A percentile compares a stretch with the other conserved stretches of the same genome.
These are phyloP conservation scores for Boletus subcaerulescens DNA, from an alignment of 768 basidiomycete genomes.

Conservation along the genomic window DNA sequence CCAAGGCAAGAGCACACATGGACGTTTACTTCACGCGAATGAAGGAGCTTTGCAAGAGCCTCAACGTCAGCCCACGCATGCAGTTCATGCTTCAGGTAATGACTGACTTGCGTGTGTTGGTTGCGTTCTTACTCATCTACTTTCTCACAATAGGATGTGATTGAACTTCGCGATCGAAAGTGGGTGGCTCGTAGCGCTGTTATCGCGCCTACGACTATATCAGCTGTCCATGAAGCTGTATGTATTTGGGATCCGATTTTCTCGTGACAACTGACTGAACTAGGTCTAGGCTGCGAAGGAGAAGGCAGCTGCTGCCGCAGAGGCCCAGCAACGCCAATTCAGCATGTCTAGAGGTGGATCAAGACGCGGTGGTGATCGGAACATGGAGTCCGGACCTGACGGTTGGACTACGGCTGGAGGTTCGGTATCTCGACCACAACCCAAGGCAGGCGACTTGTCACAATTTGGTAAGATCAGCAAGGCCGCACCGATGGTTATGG, in stretches of 20 bases:
- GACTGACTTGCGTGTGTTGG: conserved; percentile 7
- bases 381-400: conserved; percentile 65
- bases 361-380: conserved; percentile 75
- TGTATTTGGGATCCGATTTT: conserved; percentile 29
- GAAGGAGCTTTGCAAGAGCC: conserved; percentile 74
- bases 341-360: conserved; percentile 92
- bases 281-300: conserved; percentile 72
- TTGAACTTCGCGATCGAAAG: conserved; percentile 80
- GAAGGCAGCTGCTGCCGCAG: conserved; percentile 60
- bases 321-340: conserved; percentile 60
- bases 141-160: conserved; percentile 64
- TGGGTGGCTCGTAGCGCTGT: conserved; percentile 75
- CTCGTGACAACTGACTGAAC: conserved; percentile 1
- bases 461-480: conserved; percentile 86
- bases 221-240: conserved; percentile 84
- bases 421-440: conserved; percentile 49
- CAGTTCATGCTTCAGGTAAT: conserved; percentile 92
- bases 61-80: conserved; percentile 80
- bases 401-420: conserved; percentile 82
- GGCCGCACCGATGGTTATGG: conserved; percentile 70
- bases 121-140: not conserved
- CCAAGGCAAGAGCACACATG: conserved; percentile 81
- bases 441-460: conserved; percentile 83
- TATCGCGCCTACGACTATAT: conserved; percentile 82
- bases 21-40: conserved; percentile 92